Evolutionary conservation across 2,329 filamentous ascomycete genomes (phyloP), one percentile per base, ranked within the genome.

Genomic region (Fusarium torulosum): DNA sequence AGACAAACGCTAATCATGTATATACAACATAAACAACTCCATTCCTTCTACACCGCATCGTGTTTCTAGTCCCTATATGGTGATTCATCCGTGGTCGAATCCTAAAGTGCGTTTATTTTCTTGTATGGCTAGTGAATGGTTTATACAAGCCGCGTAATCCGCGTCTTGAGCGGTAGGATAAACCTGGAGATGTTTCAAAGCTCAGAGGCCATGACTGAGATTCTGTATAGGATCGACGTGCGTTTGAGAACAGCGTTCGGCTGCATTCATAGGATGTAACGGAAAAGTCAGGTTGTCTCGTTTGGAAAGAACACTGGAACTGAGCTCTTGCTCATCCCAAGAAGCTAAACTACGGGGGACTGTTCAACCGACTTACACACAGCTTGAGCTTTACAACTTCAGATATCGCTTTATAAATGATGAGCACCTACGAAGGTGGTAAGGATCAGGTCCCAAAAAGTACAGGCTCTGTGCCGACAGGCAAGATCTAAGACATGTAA

Each of bases 1-100:
- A 57, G 38, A 44, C 58, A 33, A 23, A 23, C 20, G 43, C 45
- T 47, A 41, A 23, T 47, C 23, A 42, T 49, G 46, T 29, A 45
- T 66, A 23, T 31, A 51, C 15, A 49, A 63, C 51, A 66, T 38
- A 20, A 40, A 46, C 52, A 58, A 54, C 56, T 52, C 66, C 56
- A 69, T 69, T 49, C 38, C 45, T 56, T 37, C 23, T 54, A 42
- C 60, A 57, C 56, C 47, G 55, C 58, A 51, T 41, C 29, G 19
- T 49, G 31, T 50, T 61, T 61, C 42, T 44, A 57, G 33, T 63
- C 59, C 37, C 15, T 38, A 46, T 63, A 29, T 25, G 41, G 45
- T 27, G 42, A 37, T 33, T 43, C 52, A 52, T 41, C 53, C 59
- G 59, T 44, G 37, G 8, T 43, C 7, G 41, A 41, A 40, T 45